Percentiles rank a stretch among this genome's conserved stretches.
Conservation (phyloP, 1,284 basidiomycete species). For the Thecaphora frezii region DNA sequence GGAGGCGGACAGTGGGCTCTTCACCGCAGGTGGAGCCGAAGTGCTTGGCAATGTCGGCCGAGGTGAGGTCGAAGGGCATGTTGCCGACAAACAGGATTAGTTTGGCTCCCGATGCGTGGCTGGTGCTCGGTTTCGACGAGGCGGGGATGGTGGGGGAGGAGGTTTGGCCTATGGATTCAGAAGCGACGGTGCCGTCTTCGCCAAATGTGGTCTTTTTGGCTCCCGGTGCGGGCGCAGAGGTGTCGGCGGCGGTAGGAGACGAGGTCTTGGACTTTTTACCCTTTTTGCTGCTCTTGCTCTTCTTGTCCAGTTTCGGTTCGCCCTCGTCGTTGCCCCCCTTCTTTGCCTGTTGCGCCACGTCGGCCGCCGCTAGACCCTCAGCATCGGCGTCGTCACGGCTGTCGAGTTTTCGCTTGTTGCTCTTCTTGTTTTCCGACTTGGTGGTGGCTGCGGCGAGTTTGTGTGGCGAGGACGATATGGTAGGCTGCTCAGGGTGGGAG, state of each 20-base stretch:
- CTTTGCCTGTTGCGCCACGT: no score
- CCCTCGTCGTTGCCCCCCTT: no score
- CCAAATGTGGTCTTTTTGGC: constrained; percentile 33
- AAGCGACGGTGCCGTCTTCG: constrained; percentile 26
- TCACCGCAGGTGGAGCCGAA: constrained; percentile 51
- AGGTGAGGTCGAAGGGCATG: constrained; percentile 54
- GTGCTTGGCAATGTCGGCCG: constrained; percentile 47
- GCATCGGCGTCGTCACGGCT: no score
- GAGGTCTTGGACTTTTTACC: not conserved
- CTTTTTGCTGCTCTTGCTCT: constrained; percentile 13
- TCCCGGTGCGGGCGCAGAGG: not conserved
- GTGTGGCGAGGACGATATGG: no score
- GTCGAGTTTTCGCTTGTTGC: not conserved
- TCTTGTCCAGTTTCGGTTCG: no score
- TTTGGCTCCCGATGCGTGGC: constrained; percentile 14
- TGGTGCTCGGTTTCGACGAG: not conserved
- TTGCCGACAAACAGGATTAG: constrained; percentile 57
- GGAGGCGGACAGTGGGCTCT: constrained; percentile 49
- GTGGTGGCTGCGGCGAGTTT: no score
- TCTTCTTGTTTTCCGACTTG: not conserved
- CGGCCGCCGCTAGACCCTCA: no score
- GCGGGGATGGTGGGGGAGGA: constrained; percentile 5
- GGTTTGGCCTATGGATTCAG: constrained; percentile 7
- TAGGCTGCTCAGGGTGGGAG: not conserved
- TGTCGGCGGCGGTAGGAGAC: not conserved